Percentiles rank a stretch among this genome's conserved stretches.
Conservation (phyloP, 768 basidiomycete genomes). For the Panellus pusillus region DNA sequence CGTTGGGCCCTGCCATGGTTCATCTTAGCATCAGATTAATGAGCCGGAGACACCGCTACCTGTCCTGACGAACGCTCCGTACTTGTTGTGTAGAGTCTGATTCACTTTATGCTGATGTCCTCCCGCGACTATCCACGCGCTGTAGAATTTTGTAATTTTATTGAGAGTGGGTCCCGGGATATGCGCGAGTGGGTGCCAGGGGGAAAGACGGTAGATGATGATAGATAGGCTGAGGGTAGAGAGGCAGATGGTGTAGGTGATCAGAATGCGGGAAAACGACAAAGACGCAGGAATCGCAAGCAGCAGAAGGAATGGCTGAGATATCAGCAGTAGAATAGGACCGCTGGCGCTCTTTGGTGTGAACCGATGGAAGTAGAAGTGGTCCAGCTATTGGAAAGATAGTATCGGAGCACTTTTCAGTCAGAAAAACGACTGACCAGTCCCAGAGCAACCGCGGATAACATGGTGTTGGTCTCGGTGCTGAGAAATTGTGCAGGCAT, state of each 20-base stretch:
- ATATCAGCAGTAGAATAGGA: not conserved
- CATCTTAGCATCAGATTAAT: no score
- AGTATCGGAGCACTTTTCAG: no score
- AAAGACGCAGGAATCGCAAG: not conserved
- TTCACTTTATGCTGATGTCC: constrained; percentile 49
- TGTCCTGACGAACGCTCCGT: constrained; percentile 56
- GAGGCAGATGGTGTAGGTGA: constrained; percentile 25
- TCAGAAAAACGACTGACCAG: no score
- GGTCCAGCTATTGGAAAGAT: not conserved
- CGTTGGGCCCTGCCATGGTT: constrained; percentile 9
- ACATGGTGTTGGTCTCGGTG: no score
- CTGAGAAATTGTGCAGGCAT: no score
- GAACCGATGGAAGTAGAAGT: constrained; percentile 1
- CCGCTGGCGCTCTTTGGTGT: not conserved
- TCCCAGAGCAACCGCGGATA: no score
- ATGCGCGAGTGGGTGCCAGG: constrained; percentile 50
- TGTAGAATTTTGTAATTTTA: constrained; percentile 40
- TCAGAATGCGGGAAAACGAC: not conserved
- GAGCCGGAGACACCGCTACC: constrained; percentile 34
- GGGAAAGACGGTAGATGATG: constrained; percentile 47
- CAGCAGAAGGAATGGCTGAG: not conserved
- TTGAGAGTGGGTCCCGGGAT: constrained; percentile 48
- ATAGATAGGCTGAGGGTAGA: constrained; percentile 31
- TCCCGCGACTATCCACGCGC: constrained; percentile 30
- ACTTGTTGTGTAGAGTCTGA: constrained; percentile 46